These are phyloP conservation scores for Myriangium duriaei DNA, from an alignment of 2,329 filamentous ascomycete species.

Conservation along the genomic window DNA sequence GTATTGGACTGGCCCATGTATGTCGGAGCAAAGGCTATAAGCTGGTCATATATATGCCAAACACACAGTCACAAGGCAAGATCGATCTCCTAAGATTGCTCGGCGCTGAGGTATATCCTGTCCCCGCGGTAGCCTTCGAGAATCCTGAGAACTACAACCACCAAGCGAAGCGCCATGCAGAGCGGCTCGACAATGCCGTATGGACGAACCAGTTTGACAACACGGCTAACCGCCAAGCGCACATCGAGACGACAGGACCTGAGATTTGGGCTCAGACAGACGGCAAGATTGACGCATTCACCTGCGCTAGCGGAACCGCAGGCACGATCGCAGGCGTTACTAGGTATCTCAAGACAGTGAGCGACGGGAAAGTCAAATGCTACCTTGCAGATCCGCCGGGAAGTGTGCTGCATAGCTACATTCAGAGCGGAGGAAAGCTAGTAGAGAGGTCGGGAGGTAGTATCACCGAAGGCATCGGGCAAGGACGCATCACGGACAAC, in stretches of 20 bases:
- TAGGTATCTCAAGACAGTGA: conserved; percentile 74
- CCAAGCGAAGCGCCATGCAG: conserved; percentile 83
- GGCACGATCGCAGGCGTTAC: conserved; percentile 86
- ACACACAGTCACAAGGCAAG: conserved; percentile 97
- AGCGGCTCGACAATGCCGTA: conserved; percentile 70
- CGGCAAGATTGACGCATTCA: conserved; percentile 84
- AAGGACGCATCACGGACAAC: conserved; percentile 94
- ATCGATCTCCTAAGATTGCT: conserved; percentile 83
- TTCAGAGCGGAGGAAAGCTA: conserved; percentile 70
- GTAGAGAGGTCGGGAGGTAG: conserved; percentile 70
- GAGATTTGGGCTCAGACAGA: conserved; percentile 92
- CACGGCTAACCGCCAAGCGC: conserved; percentile 79
- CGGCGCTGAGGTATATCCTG: conserved; percentile 89
- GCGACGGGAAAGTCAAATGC: conserved; percentile 64
- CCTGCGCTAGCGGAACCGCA: conserved; percentile 84
- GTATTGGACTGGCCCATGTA: conserved; percentile 93
- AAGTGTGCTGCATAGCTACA: conserved; percentile 84
- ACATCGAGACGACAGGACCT: conserved; percentile 92
- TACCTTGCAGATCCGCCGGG: conserved; percentile 92
- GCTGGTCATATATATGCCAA: conserved; percentile 98
- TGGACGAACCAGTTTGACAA: conserved; percentile 99
- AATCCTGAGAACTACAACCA: conserved; percentile 97
- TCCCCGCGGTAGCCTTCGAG: conserved; percentile 90
- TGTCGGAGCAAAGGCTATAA: conserved; percentile 86
- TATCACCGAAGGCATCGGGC: conserved; percentile 96